phyloP scores from a whole-genome alignment of 805 yeast species.

The Brettanomyces nanus region DNA sequence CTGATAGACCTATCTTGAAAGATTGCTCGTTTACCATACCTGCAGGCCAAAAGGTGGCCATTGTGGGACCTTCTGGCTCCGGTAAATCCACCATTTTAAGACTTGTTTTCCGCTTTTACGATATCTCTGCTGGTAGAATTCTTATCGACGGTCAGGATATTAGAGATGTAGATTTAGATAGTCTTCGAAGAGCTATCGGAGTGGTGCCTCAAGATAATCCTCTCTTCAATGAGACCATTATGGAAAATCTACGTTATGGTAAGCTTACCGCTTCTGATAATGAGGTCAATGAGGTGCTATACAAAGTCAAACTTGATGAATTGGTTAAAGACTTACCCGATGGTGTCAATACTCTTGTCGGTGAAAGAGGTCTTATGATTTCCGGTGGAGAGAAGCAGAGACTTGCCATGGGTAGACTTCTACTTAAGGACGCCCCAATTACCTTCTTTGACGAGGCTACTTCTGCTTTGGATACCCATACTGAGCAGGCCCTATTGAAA shows the following conservation, averaged over 20 bases:
- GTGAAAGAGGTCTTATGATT: constrained; percentile 98
- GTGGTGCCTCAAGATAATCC: constrained; percentile 99
- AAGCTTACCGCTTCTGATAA: constrained; percentile 62
- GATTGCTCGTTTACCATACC: constrained; percentile 83
- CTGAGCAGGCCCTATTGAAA: constrained; percentile 75
- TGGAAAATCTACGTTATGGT: constrained; percentile 86
- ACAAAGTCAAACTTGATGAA: constrained; percentile 58
- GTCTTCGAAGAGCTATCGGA: constrained; percentile 68
- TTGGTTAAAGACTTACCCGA: constrained; percentile 70
- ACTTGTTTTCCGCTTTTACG: constrained; percentile 84
- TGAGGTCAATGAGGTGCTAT: constrained; percentile 58
- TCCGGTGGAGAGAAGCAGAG: constrained; percentile 99
- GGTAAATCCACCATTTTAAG: constrained; percentile 89
- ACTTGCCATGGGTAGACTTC: constrained; percentile 85
- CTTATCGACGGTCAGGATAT: constrained; percentile 87
- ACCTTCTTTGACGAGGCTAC: constrained; percentile 97
- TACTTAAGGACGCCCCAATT: constrained; percentile 78
- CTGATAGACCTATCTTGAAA: constrained; percentile 74
- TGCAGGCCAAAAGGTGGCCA: constrained; percentile 84
- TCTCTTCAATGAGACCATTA: constrained; percentile 79
- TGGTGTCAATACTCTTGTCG: constrained; percentile 80
- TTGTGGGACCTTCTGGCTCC: constrained; percentile 94
- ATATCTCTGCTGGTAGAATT: constrained; percentile 68
- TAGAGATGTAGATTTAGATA: constrained; percentile 61
- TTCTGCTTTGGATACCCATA: constrained; percentile 91